phyloP scores from a whole-genome alignment of 441 rosid genomes.

The Lepidium campestre region DNA sequence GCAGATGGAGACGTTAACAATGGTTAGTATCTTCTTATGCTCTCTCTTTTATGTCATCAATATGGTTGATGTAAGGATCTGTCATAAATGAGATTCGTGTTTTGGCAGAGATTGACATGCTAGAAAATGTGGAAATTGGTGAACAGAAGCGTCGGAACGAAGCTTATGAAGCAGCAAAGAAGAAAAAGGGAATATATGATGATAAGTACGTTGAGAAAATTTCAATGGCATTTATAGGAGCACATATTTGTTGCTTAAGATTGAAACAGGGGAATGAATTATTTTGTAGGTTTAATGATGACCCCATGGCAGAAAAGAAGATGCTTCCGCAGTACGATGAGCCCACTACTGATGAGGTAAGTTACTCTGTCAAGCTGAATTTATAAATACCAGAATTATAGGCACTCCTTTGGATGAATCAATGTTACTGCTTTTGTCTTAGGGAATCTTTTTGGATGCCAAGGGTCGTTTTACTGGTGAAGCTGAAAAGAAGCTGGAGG shows the following conservation, averaged over 20 bases:
- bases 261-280: constrained; percentile 1
- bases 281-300: constrained; percentile 72
- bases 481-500: constrained; percentile 92
- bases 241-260: constrained; percentile 8
- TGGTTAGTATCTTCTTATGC: constrained; percentile 43
- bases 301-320: constrained; percentile 68
- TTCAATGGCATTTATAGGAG: neutral
- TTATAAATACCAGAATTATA: neutral
- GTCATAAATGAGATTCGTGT: constrained; percentile 36
- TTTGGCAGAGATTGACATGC: constrained; percentile 86
- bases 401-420: neutral
- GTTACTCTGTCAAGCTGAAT: neutral
- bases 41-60: constrained; percentile 9
- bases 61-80: constrained; percentile 18
- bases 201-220: constrained; percentile 60
- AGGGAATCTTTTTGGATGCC: constrained; percentile 82
- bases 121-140: constrained; percentile 97
- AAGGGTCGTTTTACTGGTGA: constrained; percentile 78
- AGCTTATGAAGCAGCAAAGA: constrained; percentile 91
- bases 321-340: constrained; percentile 93
- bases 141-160: constrained; percentile 90
- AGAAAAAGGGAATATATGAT: constrained; percentile 68
- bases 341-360: constrained; percentile 67
- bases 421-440: constrained; percentile 19
- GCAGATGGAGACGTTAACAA: constrained; percentile 78